Base-by-base conservation (phyloP, 1,284 basidiomycete genomes). In the Apiotrichum sp. region DNA sequence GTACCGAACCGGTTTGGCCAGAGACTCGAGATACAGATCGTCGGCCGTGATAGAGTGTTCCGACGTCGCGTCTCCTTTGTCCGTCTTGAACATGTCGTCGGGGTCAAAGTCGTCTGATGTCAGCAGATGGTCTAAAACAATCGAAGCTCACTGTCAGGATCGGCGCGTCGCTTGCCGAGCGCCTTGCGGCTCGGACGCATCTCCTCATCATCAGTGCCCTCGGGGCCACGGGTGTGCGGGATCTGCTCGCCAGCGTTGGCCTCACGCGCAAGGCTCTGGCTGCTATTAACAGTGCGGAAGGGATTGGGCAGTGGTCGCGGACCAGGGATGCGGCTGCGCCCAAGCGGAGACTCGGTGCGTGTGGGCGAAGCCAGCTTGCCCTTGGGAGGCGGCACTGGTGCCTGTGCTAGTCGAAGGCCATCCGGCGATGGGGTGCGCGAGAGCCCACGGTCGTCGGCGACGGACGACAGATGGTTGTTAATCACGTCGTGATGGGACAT, bases 91-190 rank as follows among this genome's bases (percentile, higher is more conserved):
- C 64, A 75, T 59, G 53, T 75, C 74, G 54, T 77, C 69, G 0
- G 75, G 72, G 52, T 75, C 67, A 53, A 77, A 75, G 46, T 54
- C 52, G 41, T 56, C 56, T 61, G 49, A 10, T 5, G 39, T 42
- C 9, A 33, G 40, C 6, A n/a, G n/a, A n/a, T n/a, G n/a, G n/a
- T n/a, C n/a, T n/a, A n/a, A n/a, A n/a, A n/a, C n/a, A n/a, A n/a
- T n/a, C n/a, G n/a, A n/a, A 6, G 65, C 71, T 71, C 58, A 73
- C 71, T 71, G 43, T 72, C 72, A 33, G 63, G 62, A 46, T 70
- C 68, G 0, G 69, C 72, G 16, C 68, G 57, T 8, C 75, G 62
- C 58, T 77, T 77, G 46, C 75, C 75, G 7, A 77, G 55, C 16
- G 75, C 75, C 52, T 75, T 77, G 34, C 70, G 56, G 55, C 66